Evolutionary conservation across 257 asterid genomes (phyloP), one percentile per base, ranked within the genome.

Genomic region (Primulina tabacum): DNA sequence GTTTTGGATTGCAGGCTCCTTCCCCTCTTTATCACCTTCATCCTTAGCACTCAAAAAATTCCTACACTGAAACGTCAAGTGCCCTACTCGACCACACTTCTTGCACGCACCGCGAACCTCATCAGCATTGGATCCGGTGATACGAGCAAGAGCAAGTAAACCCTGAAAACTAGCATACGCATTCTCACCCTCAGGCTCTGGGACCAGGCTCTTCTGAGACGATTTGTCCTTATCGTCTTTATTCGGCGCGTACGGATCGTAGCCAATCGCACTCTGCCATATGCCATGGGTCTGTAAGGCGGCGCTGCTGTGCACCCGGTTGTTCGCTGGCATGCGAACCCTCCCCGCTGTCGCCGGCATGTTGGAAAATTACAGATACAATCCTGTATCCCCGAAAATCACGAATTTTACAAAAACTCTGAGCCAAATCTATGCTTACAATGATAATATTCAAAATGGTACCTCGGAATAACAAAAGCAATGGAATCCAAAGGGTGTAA

Each of bases 271-370:
- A 68, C 99, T 94, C 81, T 94, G 99, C 99, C 99, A 94, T 80
- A 94, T 94, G 35, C 97, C 99, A 47, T 94, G 99, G 68, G 99
- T 91, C 85, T 94, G 99, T 16, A 94, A 76, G 77, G 98, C 98
- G 9, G 96, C 98, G 75, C 98, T 94, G 76, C 99, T 94, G 87
- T 94, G 99, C 72, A 94, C 99, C 78, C 99, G 87, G 82, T 94
- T 94, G 95, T 94, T 94, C 82, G 99, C 99, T 14, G 99, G 97
- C 99, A 91, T 94, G 81, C 99, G 99, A 82, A 91, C 99, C 82
- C 98, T 94, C 63, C 99, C 97, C 72, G 98, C 98, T 76, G 99
- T 94, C 40, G 99, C 97, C 71, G 99, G 97, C 99, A 94, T 91
- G 74, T 75, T 88, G 81, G 65, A 16, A 11, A 57, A 35, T 74